Conservation (phyloP, 2,329 filamentous ascomycete species). For the Aspergillus sp. region DNA sequence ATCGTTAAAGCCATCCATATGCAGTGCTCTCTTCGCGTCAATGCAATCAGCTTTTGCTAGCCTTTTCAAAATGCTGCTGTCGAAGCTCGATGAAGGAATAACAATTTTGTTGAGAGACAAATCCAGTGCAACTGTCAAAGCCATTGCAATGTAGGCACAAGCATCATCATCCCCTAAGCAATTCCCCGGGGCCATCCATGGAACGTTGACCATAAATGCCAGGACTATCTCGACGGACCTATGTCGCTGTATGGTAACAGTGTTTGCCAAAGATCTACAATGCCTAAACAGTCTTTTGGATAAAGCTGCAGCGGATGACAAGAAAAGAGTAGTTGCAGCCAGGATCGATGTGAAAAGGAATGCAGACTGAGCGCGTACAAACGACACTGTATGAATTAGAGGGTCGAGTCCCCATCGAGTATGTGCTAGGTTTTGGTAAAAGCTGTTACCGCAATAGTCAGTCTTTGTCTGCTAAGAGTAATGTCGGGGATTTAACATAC, state of each 20-base stretch:
- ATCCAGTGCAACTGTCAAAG: constrained; percentile 62
- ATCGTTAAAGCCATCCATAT: constrained; percentile 61
- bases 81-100: constrained; percentile 47
- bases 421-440: constrained; percentile 63
- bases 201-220: constrained; percentile 68
- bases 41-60: constrained; percentile 62
- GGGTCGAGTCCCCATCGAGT: constrained; percentile 69
- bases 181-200: constrained; percentile 57
- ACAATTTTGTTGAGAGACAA: constrained; percentile 64
- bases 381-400: constrained; percentile 56
- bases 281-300: constrained; percentile 61
- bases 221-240: constrained; percentile 68
- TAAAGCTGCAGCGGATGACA: constrained; percentile 56
- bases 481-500: constrained; percentile 38
- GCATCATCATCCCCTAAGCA: constrained; percentile 58
- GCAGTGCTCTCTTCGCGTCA: constrained; percentile 58
- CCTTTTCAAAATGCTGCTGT: constrained; percentile 39
- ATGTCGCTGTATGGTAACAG: constrained; percentile 55
- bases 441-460: constrained; percentile 40
- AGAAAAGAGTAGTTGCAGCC: constrained; percentile 61
- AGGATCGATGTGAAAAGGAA: constrained; percentile 68
- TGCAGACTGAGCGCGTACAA: constrained; percentile 60
- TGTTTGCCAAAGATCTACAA: constrained; percentile 55
- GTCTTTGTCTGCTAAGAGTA: neutral
- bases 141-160: constrained; percentile 63